Percentiles rank a stretch among this genome's conserved stretches.
Evolutionary conservation across 345 rosid species (phyloP).

Genomic region (Melastoma malabathricum): DNA sequence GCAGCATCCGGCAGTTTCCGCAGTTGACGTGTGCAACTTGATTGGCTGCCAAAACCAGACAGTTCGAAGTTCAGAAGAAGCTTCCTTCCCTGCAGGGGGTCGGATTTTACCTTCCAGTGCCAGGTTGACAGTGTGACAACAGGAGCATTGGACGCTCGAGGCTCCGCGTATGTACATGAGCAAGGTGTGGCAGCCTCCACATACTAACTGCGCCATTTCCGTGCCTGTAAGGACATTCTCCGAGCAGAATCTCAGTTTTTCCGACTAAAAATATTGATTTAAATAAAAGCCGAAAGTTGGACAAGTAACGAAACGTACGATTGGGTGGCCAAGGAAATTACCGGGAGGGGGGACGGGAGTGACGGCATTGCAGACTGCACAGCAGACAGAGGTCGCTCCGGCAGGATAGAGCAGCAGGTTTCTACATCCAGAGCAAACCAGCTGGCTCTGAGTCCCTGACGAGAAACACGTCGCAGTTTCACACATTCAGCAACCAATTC

Average conservation of each 20-base stretch:
- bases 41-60: slow-evolving; percentile 41
- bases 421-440: slow-evolving; percentile 95
- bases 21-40: slow-evolving; percentile 94
- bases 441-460: slow-evolving; percentile 67
- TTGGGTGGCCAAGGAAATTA: slow-evolving; percentile 9
- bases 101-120: slow-evolving; percentile 58
- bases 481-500: too few relatives aligned
- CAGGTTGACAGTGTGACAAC: slow-evolving; percentile 89
- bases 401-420: slow-evolving; percentile 81
- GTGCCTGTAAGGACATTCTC: slow-evolving; percentile 42
- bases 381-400: slow-evolving; percentile 95
- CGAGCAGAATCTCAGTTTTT: not conserved
- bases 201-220: slow-evolving; percentile 97
- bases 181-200: slow-evolving; percentile 97
- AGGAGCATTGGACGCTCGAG: slow-evolving; percentile 93
- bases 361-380: slow-evolving; percentile 97
- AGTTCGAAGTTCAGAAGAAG: not conserved
- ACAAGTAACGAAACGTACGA: not conserved
- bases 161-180: slow-evolving; percentile 97
- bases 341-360: slow-evolving; percentile 96
- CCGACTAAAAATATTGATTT: too few relatives aligned
- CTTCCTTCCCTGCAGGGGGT: too few relatives aligned
- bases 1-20: slow-evolving; percentile 87
- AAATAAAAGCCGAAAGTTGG: too few relatives aligned
- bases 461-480: not conserved